Evolutionary conservation across 306 rosid genomes (phyloP), one percentile per base, ranked within the genome.

Genomic region (Medicago truncatula): DNA sequence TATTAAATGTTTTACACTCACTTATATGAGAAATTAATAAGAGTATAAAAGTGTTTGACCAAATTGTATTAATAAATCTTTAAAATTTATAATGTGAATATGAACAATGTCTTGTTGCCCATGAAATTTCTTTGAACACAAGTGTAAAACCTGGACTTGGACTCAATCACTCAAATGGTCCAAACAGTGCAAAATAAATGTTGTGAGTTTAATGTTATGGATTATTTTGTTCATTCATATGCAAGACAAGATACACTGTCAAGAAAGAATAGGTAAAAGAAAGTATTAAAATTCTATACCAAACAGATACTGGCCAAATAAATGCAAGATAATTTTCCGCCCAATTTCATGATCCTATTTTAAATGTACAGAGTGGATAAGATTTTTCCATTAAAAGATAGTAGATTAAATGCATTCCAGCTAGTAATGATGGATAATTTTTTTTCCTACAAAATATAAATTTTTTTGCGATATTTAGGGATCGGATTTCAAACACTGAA

Each of bases 111-210:
- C 62, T 46, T 70, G 53, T 70, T 46, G 53, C 17, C 52, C 43
- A 59, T 34, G 62, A 77, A 46, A 44, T 69, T 58, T 70, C 44
- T 46, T 58, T 58, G 63, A 69, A 69, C 3, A 21, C 12, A 28
- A 46, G 76, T 69, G 71, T 36, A 49, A 70, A 78, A 58, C 53
- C 46, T 69, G 36, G 80, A 76, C 80, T 76, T 25, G 43, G 53
- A 77, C 69, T 47, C 3, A 18, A 18, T 58, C 28, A 77, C 69
- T 47, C 3, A 18, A 18, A 69, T 59, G 81, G 61, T 67, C 67
- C 68, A 67, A 67, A 39, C 21, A 36, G 10, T 53, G 28, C 66
- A 23, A 12, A 67, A 67, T 61, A 41, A 66, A 43, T 54, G 73
- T 56, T 40, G 65, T 8, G 75, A 41, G 47, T 76, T 76, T 76